Evolutionary conservation across 164 flowering plant species (phyloP), one percentile per base, ranked within the genome.

Genomic region (Liquidambar formosana): DNA sequence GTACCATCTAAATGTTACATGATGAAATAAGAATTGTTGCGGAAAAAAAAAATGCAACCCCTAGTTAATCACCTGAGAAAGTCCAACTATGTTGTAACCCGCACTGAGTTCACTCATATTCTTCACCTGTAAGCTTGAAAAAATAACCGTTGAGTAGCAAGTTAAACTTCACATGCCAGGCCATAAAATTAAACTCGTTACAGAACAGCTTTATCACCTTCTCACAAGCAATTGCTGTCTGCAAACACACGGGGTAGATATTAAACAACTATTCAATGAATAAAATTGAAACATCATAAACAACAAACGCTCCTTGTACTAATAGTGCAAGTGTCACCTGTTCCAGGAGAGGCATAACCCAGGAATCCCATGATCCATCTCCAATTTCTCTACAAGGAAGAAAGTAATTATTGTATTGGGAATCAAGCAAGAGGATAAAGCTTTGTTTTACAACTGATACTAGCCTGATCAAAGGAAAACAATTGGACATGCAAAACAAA

Each of bases 51-150:
- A 44, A 6, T 10, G 14, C 10, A 19, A 51, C 16, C 22, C 28
- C 16, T 25, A n/a, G n/a, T n/a, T 54, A 59, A 52, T 70, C 28
- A 86, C 89, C 87, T 87, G 91, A 69, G 91, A 87, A 63, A 85
- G 82, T 57, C 91, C 91, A 58, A 87, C 76, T 3, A 87, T 72
- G 80, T 82, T 85, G 81, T 83, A 87, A 57, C 91, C 91, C 21
- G 79, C 80, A 28, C 76, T 78, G 16, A 87, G 85, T 75, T 82
- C 86, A 63, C 70, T 74, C 76, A 87, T 83, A 10, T 61, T 68
- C 81, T 87, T 87, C 75, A 87, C 85, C 88, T 86, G 79, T 68
- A 65, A 38, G 10, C 27, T 26, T 48, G n/a, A 41, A 63, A n/a
- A 33, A n/a, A 43, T 41, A 33, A 45, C 23, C 46, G 10, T 57